Percentiles rank a stretch among this genome's conserved stretches.
phyloP scores from a whole-genome alignment of 208 protist genomes.

The Borovskyia barvae region DNA sequence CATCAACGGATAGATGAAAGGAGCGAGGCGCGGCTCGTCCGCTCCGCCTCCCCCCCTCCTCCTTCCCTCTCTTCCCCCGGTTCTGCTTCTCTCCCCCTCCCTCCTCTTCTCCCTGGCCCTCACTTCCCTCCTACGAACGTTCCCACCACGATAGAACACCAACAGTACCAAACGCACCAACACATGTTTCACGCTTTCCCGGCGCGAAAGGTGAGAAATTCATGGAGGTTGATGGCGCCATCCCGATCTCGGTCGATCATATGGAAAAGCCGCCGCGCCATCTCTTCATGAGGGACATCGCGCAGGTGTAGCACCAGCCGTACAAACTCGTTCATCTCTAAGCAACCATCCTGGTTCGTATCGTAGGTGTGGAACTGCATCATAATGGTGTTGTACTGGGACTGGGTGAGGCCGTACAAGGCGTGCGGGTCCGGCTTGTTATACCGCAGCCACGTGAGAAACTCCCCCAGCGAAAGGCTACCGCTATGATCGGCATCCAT shows the following conservation, averaged over 20 bases:
- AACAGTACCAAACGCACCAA: slow-evolving; percentile 3
- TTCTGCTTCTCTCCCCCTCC: too few species aligned
- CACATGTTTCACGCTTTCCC: slow-evolving; percentile 16
- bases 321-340: slow-evolving; percentile 62
- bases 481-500: slow-evolving; percentile 73
- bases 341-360: slow-evolving; percentile 58
- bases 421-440: slow-evolving; percentile 74
- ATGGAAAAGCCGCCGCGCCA: slow-evolving; percentile 46
- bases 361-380: slow-evolving; percentile 86
- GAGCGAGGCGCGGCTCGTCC: background rate
- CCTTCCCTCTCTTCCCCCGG: too few species aligned
- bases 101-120: too few species aligned
- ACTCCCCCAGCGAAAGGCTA: slow-evolving; percentile 61
- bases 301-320: slow-evolving; percentile 42
- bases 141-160: slow-evolving; percentile 1
- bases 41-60: too few species aligned
- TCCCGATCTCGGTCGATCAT: slow-evolving; percentile 51
- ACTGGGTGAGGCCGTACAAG: slow-evolving; percentile 73
- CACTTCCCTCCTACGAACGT: background rate
- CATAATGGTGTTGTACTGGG: slow-evolving; percentile 86
- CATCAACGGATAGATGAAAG: background rate
- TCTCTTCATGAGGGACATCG: slow-evolving; percentile 36
- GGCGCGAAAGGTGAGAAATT: slow-evolving; percentile 71
- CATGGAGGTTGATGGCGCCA: slow-evolving; percentile 63
- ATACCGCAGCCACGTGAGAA: slow-evolving; percentile 67